Evolutionary conservation across 2,329 filamentous ascomycete species (phyloP), one percentile per base, ranked within the genome.

Genomic region (Claviceps pusilla): DNA sequence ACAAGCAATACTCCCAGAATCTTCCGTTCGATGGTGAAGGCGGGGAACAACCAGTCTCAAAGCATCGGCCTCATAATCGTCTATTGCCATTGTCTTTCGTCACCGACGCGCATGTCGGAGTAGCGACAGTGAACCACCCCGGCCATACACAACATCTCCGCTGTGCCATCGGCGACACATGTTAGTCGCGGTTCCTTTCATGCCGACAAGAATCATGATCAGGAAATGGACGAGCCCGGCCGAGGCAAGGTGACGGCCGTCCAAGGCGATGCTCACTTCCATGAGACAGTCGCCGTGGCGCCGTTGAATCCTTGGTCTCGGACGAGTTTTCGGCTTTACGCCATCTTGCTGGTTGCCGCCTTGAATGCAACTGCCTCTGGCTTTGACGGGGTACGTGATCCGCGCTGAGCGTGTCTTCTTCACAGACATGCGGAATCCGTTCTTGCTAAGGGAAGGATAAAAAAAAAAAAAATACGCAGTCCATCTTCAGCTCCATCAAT

Each of bases 301-400:
- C 64, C 63, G 10, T 53, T 66, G 29, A 58, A 65, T 41, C 63
- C 68, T 11, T 67, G 63, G 62, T 67, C 66, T 45, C 63, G 55
- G 57, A 65, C 66, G 14, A 69, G 66, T 54, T 50, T 70, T 28
- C 63, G 69, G 59, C 61, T 70, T 39, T 69, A 70, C 54, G 56
- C 59, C 31, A 66, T 70, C 55, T 63, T 69, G 48, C 60, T 69
- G 33, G 61, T 70, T 28, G 67, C 66, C 1, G 67, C 66, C 1
- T 60, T 70, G 56, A 69, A 69, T 53, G 65, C 67, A 19, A 69
- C 66, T 12, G 65, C 67, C 35, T 69, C 68, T 45, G 68, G 68
- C 19, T 70, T 69, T 54, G 68, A 70, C 58, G 67, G 68, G 12
- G 64, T 66, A 56, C 51, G 19, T 47, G 7, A 10, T 12, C 10